A percentile compares a stretch with the other conserved stretches of the same genome.
phyloP scores from a whole-genome alignment of 2,329 filamentous ascomycete species.

The Juglanconis sp. region DNA sequence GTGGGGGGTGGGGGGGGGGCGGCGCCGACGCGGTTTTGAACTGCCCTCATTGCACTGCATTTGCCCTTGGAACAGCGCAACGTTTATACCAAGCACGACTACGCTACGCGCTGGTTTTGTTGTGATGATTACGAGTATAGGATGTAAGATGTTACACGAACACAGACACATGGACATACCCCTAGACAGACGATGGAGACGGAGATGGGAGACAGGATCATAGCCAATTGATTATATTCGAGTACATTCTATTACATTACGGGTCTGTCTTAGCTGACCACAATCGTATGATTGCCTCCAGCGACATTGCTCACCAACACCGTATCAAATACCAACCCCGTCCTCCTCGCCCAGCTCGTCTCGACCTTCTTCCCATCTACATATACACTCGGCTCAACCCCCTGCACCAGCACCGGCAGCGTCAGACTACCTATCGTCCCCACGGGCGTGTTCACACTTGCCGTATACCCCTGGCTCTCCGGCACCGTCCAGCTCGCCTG shows the following conservation, averaged over 20 bases:
- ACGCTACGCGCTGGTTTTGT: not conserved
- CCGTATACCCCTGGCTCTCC: conserved; percentile 18
- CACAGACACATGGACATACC: not conserved
- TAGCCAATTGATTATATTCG: not conserved
- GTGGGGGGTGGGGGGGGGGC: no score
- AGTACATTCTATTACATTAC: not conserved
- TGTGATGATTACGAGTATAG: not conserved
- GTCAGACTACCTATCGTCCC: conserved; percentile 25
- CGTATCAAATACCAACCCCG: conserved; percentile 14
- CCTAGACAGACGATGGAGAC: not conserved
- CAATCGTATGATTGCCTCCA: conserved; percentile 14
- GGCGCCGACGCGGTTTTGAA: no score
- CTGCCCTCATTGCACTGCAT: no score
- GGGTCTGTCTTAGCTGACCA: conserved; percentile 7
- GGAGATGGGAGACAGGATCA: not conserved
- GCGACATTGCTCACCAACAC: conserved; percentile 11
- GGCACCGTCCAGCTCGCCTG: conserved; percentile 28
- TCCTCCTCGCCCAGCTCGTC: conserved; percentile 13
- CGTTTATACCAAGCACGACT: not conserved
- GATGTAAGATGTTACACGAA: not conserved
- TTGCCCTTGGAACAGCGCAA: no score
- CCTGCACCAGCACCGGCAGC: conserved; percentile 21
- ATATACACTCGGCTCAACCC: conserved; percentile 14
- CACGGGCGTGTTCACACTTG: conserved; percentile 25
- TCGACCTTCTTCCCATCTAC: conserved; percentile 21